phyloP scores from a whole-genome alignment of 768 basidiomycete genomes.

The Suillus occidentalis region DNA sequence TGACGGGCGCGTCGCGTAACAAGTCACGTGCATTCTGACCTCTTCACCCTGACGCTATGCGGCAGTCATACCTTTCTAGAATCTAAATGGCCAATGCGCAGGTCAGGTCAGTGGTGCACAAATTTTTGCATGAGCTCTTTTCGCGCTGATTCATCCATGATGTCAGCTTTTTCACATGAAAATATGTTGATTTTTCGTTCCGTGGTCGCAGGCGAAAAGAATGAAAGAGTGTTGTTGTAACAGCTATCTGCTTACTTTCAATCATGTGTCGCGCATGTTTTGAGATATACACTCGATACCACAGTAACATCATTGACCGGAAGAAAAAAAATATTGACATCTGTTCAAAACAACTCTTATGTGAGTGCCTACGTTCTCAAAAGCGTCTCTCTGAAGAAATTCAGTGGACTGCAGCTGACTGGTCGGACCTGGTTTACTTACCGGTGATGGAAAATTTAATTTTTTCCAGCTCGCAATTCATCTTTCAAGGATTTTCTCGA shows the following conservation, averaged over 20 bases:
- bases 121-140: background rate
- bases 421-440: background rate
- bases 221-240: background rate
- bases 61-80: background rate
- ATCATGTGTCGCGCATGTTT: background rate
- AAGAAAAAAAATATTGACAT: background rate
- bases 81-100: background rate
- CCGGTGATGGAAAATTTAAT: background rate
- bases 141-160: background rate
- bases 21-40: constrained; percentile 29
- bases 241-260: background rate
- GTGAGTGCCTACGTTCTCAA: background rate
- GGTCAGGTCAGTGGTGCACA: background rate
- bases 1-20: constrained; percentile 38
- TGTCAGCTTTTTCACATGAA: background rate
- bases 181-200: background rate
- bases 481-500: background rate
- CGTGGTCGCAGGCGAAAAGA: background rate
- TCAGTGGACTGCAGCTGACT: background rate
- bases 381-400: background rate
- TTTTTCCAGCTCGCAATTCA: background rate
- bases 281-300: background rate
- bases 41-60: background rate
- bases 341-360: background rate
- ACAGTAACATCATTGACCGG: background rate